A percentile compares a stretch with the other conserved stretches of the same genome.
Conservation (phyloP, 31 red algal genomes). For the Bonnemaisonia californica region DNA sequence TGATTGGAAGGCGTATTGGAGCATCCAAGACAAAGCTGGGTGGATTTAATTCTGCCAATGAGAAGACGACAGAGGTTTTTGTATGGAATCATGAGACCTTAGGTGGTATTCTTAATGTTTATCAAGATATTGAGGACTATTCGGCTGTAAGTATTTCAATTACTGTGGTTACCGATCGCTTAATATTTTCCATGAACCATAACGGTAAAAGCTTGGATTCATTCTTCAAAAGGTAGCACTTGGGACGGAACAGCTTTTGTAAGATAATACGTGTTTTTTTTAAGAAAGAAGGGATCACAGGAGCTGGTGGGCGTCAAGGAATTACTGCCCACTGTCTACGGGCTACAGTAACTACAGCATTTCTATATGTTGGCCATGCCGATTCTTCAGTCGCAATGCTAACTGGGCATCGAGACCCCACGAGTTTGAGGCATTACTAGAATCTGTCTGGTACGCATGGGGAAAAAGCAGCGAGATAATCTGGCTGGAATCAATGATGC, state of each 20-base stretch:
- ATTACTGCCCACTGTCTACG: constrained; percentile 22
- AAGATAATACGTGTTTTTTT: constrained; percentile 18
- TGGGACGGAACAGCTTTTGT: constrained; percentile 25
- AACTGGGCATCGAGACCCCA: constrained; percentile 35
- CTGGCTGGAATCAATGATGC: too few species aligned
- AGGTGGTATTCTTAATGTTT: constrained; percentile 21
- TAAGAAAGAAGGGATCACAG: background rate
- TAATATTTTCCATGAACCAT: background rate
- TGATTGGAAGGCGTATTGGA: constrained; percentile 4
- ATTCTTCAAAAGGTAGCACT: constrained; percentile 14
- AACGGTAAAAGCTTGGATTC: background rate
- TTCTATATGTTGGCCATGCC: constrained; percentile 11
- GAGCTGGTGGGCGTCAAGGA: background rate
- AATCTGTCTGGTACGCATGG: too few species aligned
- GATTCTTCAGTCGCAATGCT: constrained; percentile 34
- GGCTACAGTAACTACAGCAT: constrained; percentile 8
- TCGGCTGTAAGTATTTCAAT: background rate
- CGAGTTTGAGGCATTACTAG: constrained; percentile 26
- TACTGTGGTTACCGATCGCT: background rate
- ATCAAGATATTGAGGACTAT: constrained; percentile 15
- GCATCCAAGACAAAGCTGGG: constrained; percentile 11
- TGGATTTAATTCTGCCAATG: background rate
- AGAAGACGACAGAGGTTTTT: background rate
- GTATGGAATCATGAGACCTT: constrained; percentile 11
- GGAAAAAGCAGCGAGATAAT: constrained; percentile 29